Percentiles rank a stretch among this genome's conserved stretches.
Conservation (phyloP, 495 filamentous ascomycete genomes). For the Margaritispora aquatica region DNA sequence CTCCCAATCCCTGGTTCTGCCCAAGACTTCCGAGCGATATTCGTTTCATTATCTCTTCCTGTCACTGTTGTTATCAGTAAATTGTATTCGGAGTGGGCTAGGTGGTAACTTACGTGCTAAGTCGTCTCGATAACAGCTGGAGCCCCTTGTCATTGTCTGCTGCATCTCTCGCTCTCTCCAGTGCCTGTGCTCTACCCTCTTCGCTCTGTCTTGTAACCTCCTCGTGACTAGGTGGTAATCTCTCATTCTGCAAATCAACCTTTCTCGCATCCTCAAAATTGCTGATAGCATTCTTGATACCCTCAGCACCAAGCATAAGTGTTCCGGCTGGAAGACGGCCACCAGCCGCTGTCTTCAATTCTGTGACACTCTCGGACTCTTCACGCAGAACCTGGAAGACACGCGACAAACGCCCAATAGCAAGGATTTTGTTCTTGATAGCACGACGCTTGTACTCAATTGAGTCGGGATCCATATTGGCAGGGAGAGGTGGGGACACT, state of each 20-base stretch:
- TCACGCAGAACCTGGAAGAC: constrained; percentile 98
- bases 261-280: constrained; percentile 97
- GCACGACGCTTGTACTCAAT: constrained; percentile 89
- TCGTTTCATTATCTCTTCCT: background rate
- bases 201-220: constrained; percentile 77
- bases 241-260: constrained; percentile 96
- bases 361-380: constrained; percentile 92
- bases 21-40: background rate
- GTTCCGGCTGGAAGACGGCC: constrained; percentile 92
- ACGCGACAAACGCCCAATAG: constrained; percentile 91
- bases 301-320: constrained; percentile 95
- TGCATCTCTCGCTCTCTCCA: constrained; percentile 77
- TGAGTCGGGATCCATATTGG: constrained; percentile 65
- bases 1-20: background rate
- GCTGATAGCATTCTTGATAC: constrained; percentile 98
- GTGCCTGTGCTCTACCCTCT: constrained; percentile 70
- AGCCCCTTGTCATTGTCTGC: constrained; percentile 88
- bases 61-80: background rate
- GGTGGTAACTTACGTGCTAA: constrained; percentile 78
- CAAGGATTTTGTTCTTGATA: constrained; percentile 99
- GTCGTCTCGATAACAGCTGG: constrained; percentile 75
- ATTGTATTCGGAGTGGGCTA: background rate
- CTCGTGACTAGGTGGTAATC: constrained; percentile 84
- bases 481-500: constrained; percentile 56
- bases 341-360: constrained; percentile 93